Evolutionary conservation across 164 flowering plant species (phyloP).

Genomic region (Euptelea pleiosperma): DNA sequence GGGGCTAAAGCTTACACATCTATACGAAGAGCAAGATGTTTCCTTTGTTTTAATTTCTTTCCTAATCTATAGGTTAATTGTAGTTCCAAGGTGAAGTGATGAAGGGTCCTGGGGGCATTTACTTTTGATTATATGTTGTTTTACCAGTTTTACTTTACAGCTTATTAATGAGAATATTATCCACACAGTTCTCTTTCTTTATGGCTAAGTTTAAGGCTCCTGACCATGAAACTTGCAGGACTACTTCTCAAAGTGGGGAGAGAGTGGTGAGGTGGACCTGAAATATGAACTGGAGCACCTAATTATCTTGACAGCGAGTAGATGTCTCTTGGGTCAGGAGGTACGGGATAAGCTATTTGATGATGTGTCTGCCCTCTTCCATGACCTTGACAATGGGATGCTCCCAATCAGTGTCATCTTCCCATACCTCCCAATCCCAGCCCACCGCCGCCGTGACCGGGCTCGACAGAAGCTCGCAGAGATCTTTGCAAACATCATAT

Average conservation of each 20-base stretch:
- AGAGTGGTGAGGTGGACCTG: constrained; percentile 84
- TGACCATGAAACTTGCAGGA: constrained; percentile 52
- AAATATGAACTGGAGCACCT: constrained; percentile 91
- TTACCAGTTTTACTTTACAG: too few relatives aligned
- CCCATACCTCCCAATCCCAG: constrained; percentile 92
- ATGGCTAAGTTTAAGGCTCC: too few relatives aligned
- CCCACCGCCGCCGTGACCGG: constrained; percentile 81
- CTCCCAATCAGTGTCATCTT: constrained; percentile 89
- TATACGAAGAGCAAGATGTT: too few relatives aligned
- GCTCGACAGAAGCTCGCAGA: constrained; percentile 81
- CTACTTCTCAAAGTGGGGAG: constrained; percentile 95
- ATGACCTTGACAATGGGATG: constrained; percentile 97
- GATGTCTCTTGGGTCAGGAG: constrained; percentile 90
- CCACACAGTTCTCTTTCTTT: too few relatives aligned
- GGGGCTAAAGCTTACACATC: too few relatives aligned
- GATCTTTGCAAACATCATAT: constrained; percentile 69
- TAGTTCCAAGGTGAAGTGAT: too few relatives aligned
- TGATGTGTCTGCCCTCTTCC: constrained; percentile 92
- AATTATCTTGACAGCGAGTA: constrained; percentile 91
- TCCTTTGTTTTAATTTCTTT: too few relatives aligned
- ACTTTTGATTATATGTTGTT: too few relatives aligned
- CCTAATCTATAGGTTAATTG: too few relatives aligned
- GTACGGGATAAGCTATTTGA: constrained; percentile 88
- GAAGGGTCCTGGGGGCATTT: too few relatives aligned
- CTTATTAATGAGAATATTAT: too few relatives aligned